Conservation (phyloP, 2,329 filamentous ascomycete genomes). For the Colletotrichum graminicola region DNA sequence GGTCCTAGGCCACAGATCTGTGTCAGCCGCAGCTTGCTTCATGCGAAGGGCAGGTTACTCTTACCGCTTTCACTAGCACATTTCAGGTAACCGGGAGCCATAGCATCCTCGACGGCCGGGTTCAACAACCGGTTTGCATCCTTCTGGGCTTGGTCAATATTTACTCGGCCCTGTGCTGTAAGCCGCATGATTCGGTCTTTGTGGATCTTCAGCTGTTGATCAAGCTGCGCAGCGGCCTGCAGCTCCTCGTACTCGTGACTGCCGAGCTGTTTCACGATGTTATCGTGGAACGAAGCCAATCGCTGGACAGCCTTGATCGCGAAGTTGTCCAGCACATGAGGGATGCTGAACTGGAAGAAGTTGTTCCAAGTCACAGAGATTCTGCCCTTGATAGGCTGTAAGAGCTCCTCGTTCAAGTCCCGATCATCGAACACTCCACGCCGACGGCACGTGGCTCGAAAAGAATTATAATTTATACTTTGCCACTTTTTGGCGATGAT, state of each 20-base stretch:
- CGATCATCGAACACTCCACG: not conserved
- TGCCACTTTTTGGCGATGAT: not conserved
- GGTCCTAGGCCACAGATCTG: not conserved
- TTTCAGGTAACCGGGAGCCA: slow-evolving; percentile 6
- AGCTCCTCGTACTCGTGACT: not conserved
- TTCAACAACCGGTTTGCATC: slow-evolving; percentile 10
- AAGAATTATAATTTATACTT: not conserved
- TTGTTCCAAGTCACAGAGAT: not conserved
- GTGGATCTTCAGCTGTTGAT: slow-evolving; percentile 3
- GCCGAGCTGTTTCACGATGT: not conserved
- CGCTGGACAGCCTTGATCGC: not conserved
- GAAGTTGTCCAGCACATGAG: not conserved
- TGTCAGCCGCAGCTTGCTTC: not conserved
- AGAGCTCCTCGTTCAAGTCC: slow-evolving; percentile 21
- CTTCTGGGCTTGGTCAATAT: slow-evolving; percentile 11
- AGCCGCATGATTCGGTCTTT: not conserved
- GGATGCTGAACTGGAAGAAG: not conserved
- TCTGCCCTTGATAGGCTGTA: not conserved
- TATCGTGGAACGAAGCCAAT: not conserved
- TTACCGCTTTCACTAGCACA: not conserved
- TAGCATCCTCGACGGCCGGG: not conserved
- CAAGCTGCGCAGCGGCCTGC: not conserved
- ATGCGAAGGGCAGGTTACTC: too few relatives aligned
- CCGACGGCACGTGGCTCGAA: not conserved
- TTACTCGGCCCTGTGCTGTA: not conserved